Evolutionary conservation across 1,284 basidiomycete species (phyloP), one percentile per base, ranked within the genome.

Genomic region (Wallemia ichthyophaga): DNA sequence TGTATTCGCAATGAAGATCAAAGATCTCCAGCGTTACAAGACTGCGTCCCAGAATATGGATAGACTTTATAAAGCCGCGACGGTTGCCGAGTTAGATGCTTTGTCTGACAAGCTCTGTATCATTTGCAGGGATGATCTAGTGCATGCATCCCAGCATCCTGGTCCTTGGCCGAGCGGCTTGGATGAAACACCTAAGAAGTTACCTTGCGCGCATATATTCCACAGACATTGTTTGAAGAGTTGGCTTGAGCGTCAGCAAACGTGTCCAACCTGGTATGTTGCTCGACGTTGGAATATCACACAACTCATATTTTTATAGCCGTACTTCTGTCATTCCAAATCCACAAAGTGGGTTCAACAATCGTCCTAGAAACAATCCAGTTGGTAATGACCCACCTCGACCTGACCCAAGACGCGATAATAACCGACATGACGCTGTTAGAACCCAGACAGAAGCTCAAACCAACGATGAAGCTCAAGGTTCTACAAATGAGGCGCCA

Each of bases 31-130:
- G 59, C 81, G 91, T 27, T 98, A 95, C 70, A 82, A 87, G 64
- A 82, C 82, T 54, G 94, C 94, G 1, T 96, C 92, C 1, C 76
- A 82, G 60, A 91, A 98, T 69, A 98, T 99, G 92, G 89, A 98
- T 66, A 77, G 85, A 63, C 76, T 86, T 54, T 99, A 98, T 70
- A 89, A 92, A 2, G 81, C 92, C 67, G 91, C 89, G n/a, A 85
- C 84, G 1, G 76, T 78, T 61, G 83, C 80, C 60, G 92, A 98
- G 69, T 73, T 98, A 69, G 71, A 75, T 26, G 72, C 74, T 9
- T 80, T 83, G 75, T 81, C 78, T 58, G 94, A 98, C 71, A 78
- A 78, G 60, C 96, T 89, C 1, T 98, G 94, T 68, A 96, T 98
- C 66, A 96, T 98, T 64, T 96, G 94, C 67, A 78, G 94, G n/a